Evolutionary conservation across 441 rosid species (phyloP), one percentile per base, ranked within the genome.

Genomic region (Erysimum cheiri): DNA sequence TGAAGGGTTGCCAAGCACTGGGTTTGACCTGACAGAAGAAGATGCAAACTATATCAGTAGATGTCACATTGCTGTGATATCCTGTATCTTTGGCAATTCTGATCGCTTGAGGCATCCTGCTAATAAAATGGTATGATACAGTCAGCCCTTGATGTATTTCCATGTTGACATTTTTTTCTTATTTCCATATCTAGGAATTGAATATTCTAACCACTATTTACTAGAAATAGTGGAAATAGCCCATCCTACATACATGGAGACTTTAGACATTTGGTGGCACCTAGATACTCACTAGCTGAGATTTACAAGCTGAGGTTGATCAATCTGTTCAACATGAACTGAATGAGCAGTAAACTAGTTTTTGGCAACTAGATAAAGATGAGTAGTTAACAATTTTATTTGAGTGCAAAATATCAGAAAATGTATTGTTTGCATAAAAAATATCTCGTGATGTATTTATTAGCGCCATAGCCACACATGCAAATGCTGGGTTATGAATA

Each of bases 81-180:
- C 98, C 46, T 88, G 97, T 81, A 93, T 93, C 73, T 93, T 93
- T 82, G 96, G 98, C 50, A 93, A 90, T 84, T 93, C 97, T 70
- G 98, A 93, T 81, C 93, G 85, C 65, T 78, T 93, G 73, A 87
- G 96, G 76, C 74, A 70, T 64, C 98, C 97, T 61, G 75, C 84
- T 56, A 69, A 74, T 50, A 90, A 87, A 85, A 81, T 46, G 93
- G 98, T 90, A 88, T 4, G 71, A n/a, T 24, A 60, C 32, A 14
- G 2, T 59, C 8, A 13, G 15, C 60, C 49, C 39, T 66, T 66
- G 40, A 53, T 53, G 31, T 8, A 66, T 33, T 15, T 33, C 17
- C n/a, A 14, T 33, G 8, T 17, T 4, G 8, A 15, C 2, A 28
- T 39, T 52, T 50, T 19, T 40, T 53, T 29, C 50, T 40, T 53